Conservation (phyloP, 2,329 filamentous ascomycete genomes). For the Verticillium klebahnii region DNA sequence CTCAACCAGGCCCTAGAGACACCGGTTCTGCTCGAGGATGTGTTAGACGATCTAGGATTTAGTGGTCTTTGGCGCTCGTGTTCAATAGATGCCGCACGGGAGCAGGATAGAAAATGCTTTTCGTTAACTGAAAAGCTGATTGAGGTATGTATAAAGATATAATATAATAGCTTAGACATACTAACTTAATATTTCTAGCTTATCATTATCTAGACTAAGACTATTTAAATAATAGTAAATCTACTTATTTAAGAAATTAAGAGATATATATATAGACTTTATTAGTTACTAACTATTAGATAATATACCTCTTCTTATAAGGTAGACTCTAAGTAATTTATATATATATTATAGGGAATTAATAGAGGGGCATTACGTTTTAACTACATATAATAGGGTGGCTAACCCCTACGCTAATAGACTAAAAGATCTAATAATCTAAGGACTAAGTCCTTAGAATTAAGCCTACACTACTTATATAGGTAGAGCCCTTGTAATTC, state of each 20-base stretch:
- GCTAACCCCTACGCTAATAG: too few relatives aligned
- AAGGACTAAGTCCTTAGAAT: too few relatives aligned
- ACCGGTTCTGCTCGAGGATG: constrained; percentile 42
- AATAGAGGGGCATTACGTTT: too few relatives aligned
- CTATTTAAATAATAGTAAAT: background rate
- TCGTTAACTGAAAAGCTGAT: constrained; percentile 56
- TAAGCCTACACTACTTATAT: too few relatives aligned
- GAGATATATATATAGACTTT: too few relatives aligned
- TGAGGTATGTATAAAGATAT: constrained; percentile 39
- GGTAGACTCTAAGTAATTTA: too few relatives aligned
- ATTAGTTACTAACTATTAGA: too few relatives aligned
- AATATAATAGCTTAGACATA: background rate
- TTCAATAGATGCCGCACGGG: constrained; percentile 43
- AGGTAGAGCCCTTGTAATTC: too few relatives aligned
- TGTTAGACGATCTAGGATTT: constrained; percentile 58
- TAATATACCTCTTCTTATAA: too few relatives aligned
- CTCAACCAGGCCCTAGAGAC: constrained; percentile 45
- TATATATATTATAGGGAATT: too few relatives aligned
- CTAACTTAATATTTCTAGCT: background rate
- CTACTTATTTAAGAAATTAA: background rate
- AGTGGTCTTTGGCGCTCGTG: constrained; percentile 57
- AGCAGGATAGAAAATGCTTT: constrained; percentile 47
- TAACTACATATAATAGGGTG: too few relatives aligned
- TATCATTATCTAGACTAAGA: background rate
- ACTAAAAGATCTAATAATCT: too few relatives aligned